These are phyloP conservation scores for Bipolaris zeicola DNA, from an alignment of 2,329 filamentous ascomycete species.

Conservation along the genomic window DNA sequence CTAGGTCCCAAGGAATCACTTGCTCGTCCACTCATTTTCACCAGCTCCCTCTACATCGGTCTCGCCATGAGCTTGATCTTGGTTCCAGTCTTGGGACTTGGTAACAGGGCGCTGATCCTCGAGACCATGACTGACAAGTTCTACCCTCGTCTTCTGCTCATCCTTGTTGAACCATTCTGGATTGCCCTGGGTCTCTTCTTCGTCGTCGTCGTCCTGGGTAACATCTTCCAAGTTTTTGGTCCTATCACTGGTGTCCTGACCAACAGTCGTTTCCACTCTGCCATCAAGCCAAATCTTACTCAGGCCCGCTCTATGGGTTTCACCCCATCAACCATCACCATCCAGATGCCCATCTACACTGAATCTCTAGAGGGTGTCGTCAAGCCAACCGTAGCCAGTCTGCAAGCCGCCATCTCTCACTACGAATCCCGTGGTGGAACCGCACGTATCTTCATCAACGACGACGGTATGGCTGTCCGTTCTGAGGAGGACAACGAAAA, in stretches of 20 bases:
- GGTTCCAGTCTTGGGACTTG: conserved; percentile 60
- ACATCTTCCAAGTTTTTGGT: conserved; percentile 66
- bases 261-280: conserved; percentile 83
- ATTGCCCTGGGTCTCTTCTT: conserved; percentile 59
- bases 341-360: conserved; percentile 87
- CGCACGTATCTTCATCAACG: conserved; percentile 69
- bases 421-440: conserved; percentile 63
- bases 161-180: conserved; percentile 53
- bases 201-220: conserved; percentile 16
- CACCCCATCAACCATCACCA: conserved; percentile 67
- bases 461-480: conserved; percentile 68
- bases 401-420: conserved; percentile 66
- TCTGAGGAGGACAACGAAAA: conserved; percentile 51
- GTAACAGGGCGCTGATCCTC: conserved; percentile 60
- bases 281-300: conserved; percentile 47
- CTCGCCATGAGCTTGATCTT: conserved; percentile 59
- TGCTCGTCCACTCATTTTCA: conserved; percentile 54
- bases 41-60: conserved; percentile 62
- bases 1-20: conserved; percentile 47
- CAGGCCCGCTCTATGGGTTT: conserved; percentile 62
- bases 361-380: conserved; percentile 77
- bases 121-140: conserved; percentile 59
- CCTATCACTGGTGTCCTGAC: conserved; percentile 72
- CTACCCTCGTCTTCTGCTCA: conserved; percentile 60
- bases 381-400: conserved; percentile 72